phyloP scores from a whole-genome alignment of 1,139 yeast genomes.

The Kazachstania sp. region DNA sequence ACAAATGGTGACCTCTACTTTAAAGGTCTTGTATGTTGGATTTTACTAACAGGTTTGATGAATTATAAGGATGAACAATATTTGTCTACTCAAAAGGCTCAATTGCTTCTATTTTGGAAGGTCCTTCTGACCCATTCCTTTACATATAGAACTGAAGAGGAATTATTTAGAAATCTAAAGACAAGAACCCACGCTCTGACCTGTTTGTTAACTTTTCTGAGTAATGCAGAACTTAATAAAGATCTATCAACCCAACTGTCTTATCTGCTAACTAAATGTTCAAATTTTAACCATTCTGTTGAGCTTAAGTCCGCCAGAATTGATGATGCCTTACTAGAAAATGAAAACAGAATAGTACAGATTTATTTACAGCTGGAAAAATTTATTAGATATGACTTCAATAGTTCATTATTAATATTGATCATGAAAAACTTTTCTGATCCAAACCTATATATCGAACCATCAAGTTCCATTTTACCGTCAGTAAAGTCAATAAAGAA shows the following conservation, averaged over 20 bases:
- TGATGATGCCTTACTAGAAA: constrained; percentile 29
- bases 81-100: constrained; percentile 64
- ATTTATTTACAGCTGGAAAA: constrained; percentile 37
- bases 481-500: constrained; percentile 13
- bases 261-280: constrained; percentile 37
- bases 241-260: constrained; percentile 38
- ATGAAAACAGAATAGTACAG: constrained; percentile 39
- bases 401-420: constrained; percentile 39
- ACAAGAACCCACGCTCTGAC: constrained; percentile 41
- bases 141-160: constrained; percentile 31
- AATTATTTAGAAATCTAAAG: constrained; percentile 38
- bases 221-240: constrained; percentile 31
- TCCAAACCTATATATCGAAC: constrained; percentile 30
- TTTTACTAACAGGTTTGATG: constrained; percentile 65
- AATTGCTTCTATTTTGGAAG: constrained; percentile 73
- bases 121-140: constrained; percentile 51
- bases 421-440: constrained; percentile 39
- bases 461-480: constrained; percentile 15
- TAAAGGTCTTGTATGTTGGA: constrained; percentile 54
- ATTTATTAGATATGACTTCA: constrained; percentile 36
- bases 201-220: constrained; percentile 39
- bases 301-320: constrained; percentile 16
- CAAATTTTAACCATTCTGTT: constrained; percentile 28
- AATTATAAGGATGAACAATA: constrained; percentile 53
- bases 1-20: constrained; percentile 33